Conservation (phyloP, 768 basidiomycete genomes). For the Dacryopinax primogenitus region DNA sequence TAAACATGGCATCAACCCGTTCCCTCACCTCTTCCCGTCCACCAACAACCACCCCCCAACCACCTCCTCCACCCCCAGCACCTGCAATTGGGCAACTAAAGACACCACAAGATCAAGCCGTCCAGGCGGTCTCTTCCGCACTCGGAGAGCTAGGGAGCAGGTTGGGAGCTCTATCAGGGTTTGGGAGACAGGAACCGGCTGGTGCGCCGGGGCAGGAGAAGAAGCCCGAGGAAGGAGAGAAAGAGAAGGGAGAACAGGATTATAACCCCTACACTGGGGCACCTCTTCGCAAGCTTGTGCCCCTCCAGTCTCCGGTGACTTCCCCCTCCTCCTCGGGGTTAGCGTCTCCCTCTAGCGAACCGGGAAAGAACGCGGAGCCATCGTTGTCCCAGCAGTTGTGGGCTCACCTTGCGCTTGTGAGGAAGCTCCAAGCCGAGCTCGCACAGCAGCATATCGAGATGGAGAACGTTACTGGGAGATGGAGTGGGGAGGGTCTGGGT, state of each 20-base stretch:
- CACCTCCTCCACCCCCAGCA: not conserved
- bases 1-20: not conserved
- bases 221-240: not conserved
- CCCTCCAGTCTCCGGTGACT: not conserved
- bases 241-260: not conserved
- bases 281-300: not conserved
- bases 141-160: not conserved
- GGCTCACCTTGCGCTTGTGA: not conserved
- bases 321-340: not conserved
- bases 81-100: not conserved
- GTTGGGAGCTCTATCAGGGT: not conserved
- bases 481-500: not conserved
- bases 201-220: not conserved
- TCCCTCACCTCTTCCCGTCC: not conserved
- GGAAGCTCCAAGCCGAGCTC: not conserved
- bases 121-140: not conserved
- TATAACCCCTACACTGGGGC: not conserved
- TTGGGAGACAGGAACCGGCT: not conserved
- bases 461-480: not conserved
- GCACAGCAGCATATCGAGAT: not conserved
- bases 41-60: not conserved
- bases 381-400: not conserved
- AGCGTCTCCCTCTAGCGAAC: not conserved
- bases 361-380: not conserved
- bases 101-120: not conserved